phyloP scores from a whole-genome alignment of 345 rosid genomes.

The Turritis glabra region DNA sequence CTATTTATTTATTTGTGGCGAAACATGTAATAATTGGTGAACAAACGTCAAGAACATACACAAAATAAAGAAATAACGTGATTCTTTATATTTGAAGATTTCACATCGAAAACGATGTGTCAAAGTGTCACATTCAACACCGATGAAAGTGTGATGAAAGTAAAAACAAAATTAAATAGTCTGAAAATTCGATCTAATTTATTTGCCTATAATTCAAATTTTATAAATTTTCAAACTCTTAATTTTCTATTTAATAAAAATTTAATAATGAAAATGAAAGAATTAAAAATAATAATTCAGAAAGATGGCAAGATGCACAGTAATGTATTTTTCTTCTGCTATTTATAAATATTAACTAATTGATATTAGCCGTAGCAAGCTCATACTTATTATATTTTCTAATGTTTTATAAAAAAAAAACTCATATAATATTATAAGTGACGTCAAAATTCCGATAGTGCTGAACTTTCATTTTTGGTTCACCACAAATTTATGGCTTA shows the following conservation, averaged over 20 bases:
- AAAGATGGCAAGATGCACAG: no score
- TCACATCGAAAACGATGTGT: slow-evolving; percentile 17
- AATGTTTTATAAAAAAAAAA: no score
- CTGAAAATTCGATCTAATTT: not conserved
- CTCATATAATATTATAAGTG: no score
- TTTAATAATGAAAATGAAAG: not conserved
- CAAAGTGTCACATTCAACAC: slow-evolving; percentile 26
- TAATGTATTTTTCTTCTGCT: no score
- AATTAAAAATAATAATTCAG: not conserved
- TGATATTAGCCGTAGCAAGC: no score
- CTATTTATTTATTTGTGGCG: not conserved
- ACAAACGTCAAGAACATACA: not conserved
- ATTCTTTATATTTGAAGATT: slow-evolving; percentile 12
- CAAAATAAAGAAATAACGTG: slow-evolving; percentile 9
- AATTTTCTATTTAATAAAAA: not conserved
- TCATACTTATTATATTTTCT: no score
- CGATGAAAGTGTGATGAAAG: not conserved
- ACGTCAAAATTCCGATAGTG: no score
- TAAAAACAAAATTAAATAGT: not conserved
- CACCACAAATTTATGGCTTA: not conserved
- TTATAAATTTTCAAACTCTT: not conserved
- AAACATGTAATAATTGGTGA: slow-evolving; percentile 1
- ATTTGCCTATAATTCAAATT: not conserved
- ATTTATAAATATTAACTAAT: no score
- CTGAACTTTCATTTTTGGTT: no score